Conservation (phyloP, 148 eudicot species). For the Rhododendron griersonianum region DNA sequence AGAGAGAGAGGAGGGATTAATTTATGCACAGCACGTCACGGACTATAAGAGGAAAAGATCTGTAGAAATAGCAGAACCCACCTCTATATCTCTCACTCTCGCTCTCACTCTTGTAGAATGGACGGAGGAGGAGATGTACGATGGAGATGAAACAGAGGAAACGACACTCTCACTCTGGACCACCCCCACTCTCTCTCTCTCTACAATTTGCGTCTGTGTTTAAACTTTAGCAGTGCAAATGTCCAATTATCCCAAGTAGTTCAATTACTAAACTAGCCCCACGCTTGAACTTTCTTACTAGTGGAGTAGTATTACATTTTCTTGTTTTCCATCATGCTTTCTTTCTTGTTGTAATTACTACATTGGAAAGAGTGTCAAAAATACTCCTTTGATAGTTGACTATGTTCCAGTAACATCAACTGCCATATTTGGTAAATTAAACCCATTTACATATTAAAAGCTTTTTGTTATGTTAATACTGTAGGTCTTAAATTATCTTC, state of each 20-base stretch:
- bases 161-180: slow-evolving; percentile 43
- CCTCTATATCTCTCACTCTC: slow-evolving; percentile 23
- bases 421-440: not conserved
- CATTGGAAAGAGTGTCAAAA: too few relatives aligned
- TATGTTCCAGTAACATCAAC: too few relatives aligned
- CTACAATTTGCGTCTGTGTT: not conserved
- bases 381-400: too few relatives aligned
- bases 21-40: slow-evolving; percentile 21
- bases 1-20: not conserved
- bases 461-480: not conserved
- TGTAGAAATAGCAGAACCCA: slow-evolving; percentile 29
- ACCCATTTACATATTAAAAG: not conserved
- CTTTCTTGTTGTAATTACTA: too few relatives aligned
- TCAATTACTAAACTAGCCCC: slow-evolving; percentile 37
- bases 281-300: not conserved
- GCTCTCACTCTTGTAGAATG: slow-evolving; percentile 23
- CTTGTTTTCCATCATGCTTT: not conserved
- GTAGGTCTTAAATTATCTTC: not conserved
- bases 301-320: too few relatives aligned
- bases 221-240: not conserved
- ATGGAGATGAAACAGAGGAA: slow-evolving; percentile 37
- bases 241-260: slow-evolving; percentile 20
- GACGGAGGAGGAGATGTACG: slow-evolving; percentile 10
- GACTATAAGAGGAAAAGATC: slow-evolving; percentile 28
- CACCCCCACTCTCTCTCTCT: slow-evolving; percentile 29